phyloP scores from a whole-genome alignment of 2,329 filamentous ascomycete species.

The Pyricularia pennisetigena region DNA sequence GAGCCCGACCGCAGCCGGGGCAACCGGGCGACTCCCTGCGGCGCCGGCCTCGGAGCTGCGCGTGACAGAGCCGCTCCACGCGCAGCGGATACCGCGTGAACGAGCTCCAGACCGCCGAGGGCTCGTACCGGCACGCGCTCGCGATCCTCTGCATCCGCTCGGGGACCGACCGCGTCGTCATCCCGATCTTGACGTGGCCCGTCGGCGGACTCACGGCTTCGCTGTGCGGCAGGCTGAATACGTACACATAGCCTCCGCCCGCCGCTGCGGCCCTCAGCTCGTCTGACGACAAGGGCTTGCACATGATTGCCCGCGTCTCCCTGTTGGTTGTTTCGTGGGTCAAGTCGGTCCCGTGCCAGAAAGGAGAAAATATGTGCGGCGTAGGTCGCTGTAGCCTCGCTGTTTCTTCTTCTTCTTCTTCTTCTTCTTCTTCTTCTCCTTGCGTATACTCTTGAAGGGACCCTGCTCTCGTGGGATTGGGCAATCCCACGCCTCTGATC shows the following conservation, averaged over 20 bases:
- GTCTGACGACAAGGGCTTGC: background rate
- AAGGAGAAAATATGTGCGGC: background rate
- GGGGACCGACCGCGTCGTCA: background rate
- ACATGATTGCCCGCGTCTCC: background rate
- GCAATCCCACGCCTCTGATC: background rate
- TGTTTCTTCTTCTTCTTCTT: no score
- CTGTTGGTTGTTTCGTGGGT: background rate
- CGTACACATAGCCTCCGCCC: background rate
- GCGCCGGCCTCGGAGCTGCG: background rate
- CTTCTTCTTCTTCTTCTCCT: no score
- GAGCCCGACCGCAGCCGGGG: slow-evolving; percentile 2
- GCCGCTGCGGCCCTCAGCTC: background rate
- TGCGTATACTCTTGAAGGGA: background rate
- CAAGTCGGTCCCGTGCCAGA: background rate
- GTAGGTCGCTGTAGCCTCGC: background rate
- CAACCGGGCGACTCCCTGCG: background rate
- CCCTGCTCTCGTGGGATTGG: background rate
- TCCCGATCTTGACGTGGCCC: slow-evolving; percentile 5
- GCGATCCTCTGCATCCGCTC: background rate
- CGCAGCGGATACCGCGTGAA: slow-evolving; percentile 1
- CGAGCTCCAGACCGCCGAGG: background rate
- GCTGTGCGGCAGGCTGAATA: background rate
- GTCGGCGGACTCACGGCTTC: slow-evolving; percentile 2
- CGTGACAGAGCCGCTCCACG: slow-evolving; percentile 2
- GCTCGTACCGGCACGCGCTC: background rate